These are phyloP conservation scores for Fusarium mundagurra DNA, from an alignment of 2,329 filamentous ascomycete genomes.

Conservation along the genomic window DNA sequence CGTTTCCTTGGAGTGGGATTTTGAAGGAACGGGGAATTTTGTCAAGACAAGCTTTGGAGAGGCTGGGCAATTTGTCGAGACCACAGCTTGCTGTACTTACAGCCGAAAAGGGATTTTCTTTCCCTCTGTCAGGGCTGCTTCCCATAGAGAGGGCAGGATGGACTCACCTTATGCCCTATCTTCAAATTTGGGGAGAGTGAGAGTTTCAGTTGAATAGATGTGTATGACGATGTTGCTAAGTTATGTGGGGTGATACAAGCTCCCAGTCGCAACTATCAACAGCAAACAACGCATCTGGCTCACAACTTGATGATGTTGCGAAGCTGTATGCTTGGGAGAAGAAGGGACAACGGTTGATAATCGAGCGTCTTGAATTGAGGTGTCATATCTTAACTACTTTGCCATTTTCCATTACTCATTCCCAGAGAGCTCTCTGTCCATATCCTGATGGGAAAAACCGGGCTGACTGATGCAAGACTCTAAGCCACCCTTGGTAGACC, in stretches of 20 bases:
- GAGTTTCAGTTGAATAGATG: not conserved
- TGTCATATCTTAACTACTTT: not conserved
- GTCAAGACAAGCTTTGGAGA: fast-evolving
- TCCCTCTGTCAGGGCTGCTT: fast-evolving
- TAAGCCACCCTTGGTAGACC: not conserved
- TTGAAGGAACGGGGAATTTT: fast-evolving
- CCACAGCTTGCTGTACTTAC: fast-evolving
- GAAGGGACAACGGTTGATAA: too few species aligned
- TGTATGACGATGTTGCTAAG: not conserved
- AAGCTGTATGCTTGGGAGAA: too few species aligned
- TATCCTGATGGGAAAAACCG: fast-evolving
- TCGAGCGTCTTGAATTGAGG: too few species aligned
- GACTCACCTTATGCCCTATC: fast-evolving
- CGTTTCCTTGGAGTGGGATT: not conserved
- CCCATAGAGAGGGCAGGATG: fast-evolving
- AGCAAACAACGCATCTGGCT: not conserved
- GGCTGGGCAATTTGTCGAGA: fast-evolving
- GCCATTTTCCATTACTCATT: not conserved
- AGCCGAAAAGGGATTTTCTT: fast-evolving
- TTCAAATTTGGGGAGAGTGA: fast-evolving
- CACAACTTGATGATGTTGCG: too few species aligned
- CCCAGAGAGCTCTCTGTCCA: not conserved
- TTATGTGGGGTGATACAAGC: too few species aligned
- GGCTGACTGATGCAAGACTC: fast-evolving
- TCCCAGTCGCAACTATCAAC: too few species aligned